phyloP scores from a whole-genome alignment of 495 filamentous ascomycete genomes.

The Tuber melanosporum region DNA sequence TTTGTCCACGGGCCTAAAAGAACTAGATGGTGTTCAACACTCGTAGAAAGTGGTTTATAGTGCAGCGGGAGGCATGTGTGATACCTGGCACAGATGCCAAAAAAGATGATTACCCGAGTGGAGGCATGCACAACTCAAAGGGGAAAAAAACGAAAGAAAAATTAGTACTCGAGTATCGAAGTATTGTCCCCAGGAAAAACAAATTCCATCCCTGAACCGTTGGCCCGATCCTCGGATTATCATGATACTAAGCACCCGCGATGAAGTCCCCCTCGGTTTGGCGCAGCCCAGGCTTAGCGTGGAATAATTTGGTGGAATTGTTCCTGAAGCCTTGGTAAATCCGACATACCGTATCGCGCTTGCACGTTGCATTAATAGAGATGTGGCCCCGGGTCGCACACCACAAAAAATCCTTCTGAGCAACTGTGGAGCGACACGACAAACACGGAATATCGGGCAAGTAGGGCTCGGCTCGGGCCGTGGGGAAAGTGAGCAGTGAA shows the following conservation, averaged over 20 bases:
- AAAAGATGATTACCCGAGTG: background rate
- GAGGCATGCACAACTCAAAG: background rate
- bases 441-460: background rate
- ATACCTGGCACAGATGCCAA: background rate
- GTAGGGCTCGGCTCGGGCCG: background rate
- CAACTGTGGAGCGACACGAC: background rate
- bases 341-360: background rate
- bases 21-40: too few relatives aligned
- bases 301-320: background rate
- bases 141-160: background rate
- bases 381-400: background rate
- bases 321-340: background rate
- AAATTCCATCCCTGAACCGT: background rate
- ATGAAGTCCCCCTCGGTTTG: background rate
- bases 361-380: background rate
- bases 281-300: background rate
- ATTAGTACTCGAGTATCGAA: background rate
- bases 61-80: background rate
- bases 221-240: background rate
- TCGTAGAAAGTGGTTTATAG: background rate
- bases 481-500: background rate
- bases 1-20: background rate
- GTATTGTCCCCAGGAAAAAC: background rate
- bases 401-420: background rate
- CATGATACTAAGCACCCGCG: background rate